These are phyloP conservation scores for Amaranthus cruentus DNA, from an alignment of 148 eudicot species.

Conservation along the genomic window DNA sequence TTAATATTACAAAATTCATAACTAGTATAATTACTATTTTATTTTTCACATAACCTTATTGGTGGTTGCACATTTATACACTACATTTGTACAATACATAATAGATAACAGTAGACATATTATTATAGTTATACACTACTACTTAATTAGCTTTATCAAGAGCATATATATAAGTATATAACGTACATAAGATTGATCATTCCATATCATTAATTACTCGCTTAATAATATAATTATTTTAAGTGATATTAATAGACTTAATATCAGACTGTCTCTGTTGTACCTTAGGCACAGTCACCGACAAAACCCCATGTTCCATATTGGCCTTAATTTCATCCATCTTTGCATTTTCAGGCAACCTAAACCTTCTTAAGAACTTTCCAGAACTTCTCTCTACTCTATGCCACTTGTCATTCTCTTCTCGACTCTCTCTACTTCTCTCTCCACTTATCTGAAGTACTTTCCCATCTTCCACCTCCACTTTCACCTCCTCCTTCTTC, in stretches of 20 bases:
- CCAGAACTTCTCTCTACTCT: constrained; percentile 36
- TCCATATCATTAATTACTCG: neutral
- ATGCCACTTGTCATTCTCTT: constrained; percentile 35
- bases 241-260: constrained; percentile 26
- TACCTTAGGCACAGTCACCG: constrained; percentile 28
- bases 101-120: no score
- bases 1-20: no score
- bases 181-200: neutral
- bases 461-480: constrained; percentile 36
- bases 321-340: constrained; percentile 33
- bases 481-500: constrained; percentile 46
- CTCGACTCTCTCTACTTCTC: constrained; percentile 29
- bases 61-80: no score
- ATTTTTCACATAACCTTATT: no score
- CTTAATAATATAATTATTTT: neutral
- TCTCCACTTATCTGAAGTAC: constrained; percentile 39
- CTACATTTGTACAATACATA: no score
- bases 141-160: neutral
- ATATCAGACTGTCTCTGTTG: constrained; percentile 24
- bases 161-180: neutral
- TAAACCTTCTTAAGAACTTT: constrained; percentile 32
- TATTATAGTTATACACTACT: no score
- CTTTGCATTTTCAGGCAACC: constrained; percentile 38
- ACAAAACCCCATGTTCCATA: constrained; percentile 34
- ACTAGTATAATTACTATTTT: no score